Conservation (phyloP, 129 eudicot species). For the Arctium minus region DNA sequence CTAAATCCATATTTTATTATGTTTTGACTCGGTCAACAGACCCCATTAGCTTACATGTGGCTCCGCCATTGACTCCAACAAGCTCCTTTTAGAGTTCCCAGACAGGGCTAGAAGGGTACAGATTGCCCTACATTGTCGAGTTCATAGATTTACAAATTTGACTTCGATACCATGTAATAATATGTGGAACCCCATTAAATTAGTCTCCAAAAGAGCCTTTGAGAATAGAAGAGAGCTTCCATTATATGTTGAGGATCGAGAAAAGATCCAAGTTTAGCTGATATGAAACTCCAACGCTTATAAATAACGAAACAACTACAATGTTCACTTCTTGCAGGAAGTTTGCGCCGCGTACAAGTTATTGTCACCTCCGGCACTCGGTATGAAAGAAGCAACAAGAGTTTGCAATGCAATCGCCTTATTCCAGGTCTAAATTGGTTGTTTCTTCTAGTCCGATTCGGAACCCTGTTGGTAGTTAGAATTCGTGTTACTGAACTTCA, state of each 20-base stretch:
- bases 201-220: neutral
- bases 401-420: conserved; percentile 46
- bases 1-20: no score
- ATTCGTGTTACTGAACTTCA: conserved; percentile 7
- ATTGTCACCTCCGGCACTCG: conserved; percentile 35
- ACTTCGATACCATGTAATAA: neutral
- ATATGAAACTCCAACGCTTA: neutral
- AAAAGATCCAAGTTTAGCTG: neutral
- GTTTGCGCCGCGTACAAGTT: conserved; percentile 26
- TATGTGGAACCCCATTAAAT: neutral
- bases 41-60: no score
- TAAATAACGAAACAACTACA: neutral
- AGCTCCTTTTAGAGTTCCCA: neutral
- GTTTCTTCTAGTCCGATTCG: neutral
- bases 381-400: conserved; percentile 26
- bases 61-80: neutral
- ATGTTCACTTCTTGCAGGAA: conserved; percentile 35
- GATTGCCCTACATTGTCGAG: neutral
- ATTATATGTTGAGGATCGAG: neutral
- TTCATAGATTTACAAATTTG: neutral
- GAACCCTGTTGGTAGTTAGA: neutral
- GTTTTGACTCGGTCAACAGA: no score
- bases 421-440: conserved; percentile 30
- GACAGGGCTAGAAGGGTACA: neutral
- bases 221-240: neutral